These are phyloP conservation scores for Neurospora intermedia DNA, from an alignment of 495 filamentous ascomycete genomes.

Conservation along the genomic window DNA sequence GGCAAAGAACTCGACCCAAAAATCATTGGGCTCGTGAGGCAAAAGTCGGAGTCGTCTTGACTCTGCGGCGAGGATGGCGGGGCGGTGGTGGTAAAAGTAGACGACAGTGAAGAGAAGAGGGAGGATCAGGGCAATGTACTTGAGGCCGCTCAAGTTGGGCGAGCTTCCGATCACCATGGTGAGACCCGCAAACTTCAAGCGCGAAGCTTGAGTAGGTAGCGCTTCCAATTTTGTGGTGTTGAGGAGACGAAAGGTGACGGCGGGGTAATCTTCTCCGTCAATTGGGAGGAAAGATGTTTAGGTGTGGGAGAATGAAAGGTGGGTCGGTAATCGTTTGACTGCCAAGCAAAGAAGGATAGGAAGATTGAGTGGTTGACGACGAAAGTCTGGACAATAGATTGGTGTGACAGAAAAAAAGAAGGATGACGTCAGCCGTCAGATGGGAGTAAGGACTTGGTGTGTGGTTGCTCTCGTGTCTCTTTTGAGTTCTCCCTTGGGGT, in stretches of 20 bases:
- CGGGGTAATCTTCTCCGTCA: background rate
- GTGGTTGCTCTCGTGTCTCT: background rate
- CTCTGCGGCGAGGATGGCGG: background rate
- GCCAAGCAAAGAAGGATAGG: background rate
- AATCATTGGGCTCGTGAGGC: conserved; percentile 1
- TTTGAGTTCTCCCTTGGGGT: background rate
- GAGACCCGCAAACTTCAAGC: background rate
- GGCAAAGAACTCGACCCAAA: conserved; percentile 12
- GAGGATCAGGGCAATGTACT: background rate
- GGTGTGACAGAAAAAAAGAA: background rate
- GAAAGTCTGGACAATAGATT: background rate
- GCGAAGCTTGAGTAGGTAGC: background rate
- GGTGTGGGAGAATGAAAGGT: background rate
- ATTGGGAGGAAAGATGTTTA: background rate
- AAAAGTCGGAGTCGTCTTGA: background rate
- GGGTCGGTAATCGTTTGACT: background rate
- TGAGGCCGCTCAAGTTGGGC: background rate
- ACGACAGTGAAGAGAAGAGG: conserved; percentile 3
- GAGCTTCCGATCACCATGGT: background rate
- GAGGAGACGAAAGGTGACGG: background rate
- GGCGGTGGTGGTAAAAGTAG: background rate
- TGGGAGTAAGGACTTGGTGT: background rate
- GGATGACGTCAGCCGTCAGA: background rate
- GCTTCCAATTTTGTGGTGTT: background rate
- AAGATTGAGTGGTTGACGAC: background rate